phyloP scores from a whole-genome alignment of 371 early-diverging fungal species.

The Conidiobolus incongruus region DNA sequence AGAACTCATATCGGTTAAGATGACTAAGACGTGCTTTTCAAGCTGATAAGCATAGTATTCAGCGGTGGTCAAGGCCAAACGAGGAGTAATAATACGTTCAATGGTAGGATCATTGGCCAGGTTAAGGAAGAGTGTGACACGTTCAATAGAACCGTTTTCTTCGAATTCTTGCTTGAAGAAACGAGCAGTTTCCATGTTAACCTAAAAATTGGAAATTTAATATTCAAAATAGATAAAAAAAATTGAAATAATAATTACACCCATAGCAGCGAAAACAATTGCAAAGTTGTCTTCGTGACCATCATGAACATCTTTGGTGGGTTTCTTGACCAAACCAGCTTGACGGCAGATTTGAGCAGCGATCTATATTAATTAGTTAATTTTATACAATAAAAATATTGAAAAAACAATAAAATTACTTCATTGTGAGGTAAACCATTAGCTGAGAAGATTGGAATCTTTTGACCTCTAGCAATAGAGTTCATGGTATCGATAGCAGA shows the following conservation, averaged over 20 bases:
- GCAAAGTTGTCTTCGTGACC: constrained; percentile 99
- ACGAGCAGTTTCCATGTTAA: constrained; percentile 99
- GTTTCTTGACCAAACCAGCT: constrained; percentile 94
- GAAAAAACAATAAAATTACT: constrained; percentile 15
- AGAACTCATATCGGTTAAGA: constrained; percentile 99
- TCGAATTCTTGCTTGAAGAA: constrained; percentile 99
- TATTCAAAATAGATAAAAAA: no score
- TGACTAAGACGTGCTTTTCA: constrained; percentile 99
- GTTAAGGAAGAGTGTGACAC: constrained; percentile 98
- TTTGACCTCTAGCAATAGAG: constrained; percentile 99
- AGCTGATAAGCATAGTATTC: constrained; percentile 99
- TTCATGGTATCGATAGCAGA: constrained; percentile 99
- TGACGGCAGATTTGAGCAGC: constrained; percentile 99
- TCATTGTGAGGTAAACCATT: constrained; percentile 99
- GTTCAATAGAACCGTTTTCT: constrained; percentile 97
- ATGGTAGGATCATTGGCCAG: constrained; percentile 99
- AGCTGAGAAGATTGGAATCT: constrained; percentile 99
- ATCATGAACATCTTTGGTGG: constrained; percentile 91
- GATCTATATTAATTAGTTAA: constrained; percentile 45
- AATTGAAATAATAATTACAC: constrained; percentile 21
- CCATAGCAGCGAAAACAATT: constrained; percentile 99
- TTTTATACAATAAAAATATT: background rate
- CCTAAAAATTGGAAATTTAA: no score
- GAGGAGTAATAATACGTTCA: constrained; percentile 99
- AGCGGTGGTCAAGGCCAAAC: constrained; percentile 97